Base-by-base conservation (phyloP, 2,329 filamentous ascomycete species). In the Diaporthe velutina region DNA sequence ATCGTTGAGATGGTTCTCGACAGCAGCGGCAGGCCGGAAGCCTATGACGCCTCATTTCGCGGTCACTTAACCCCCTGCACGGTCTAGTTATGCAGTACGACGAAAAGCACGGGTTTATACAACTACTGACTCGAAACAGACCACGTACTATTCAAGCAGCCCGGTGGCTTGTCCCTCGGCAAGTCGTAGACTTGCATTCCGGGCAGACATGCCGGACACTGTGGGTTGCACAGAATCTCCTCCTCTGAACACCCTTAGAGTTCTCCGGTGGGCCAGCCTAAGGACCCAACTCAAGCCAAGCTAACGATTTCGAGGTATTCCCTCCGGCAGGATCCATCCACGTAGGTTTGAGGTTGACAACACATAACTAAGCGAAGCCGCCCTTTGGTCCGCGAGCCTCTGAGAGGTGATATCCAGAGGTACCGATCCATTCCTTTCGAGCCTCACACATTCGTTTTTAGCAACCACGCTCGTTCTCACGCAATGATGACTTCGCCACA, bases 281-380 rank as follows among this genome's bases (percentile, higher is more conserved):
- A 45, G 9, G 48, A 3, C 40, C 3, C 48, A 19, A 2, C 48
- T 52, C 30, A 22, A 38, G 30, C 22, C 45, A 54, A 30, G 15
- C 64, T 67, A 67, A 67, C 45, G 64, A 52, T 52, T 52, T 67
- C 15, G n/a, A 67, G 64, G 33, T 30, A 67, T 38, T 5, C 45
- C 33, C 64, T 52, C 64, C 64, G 64, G n/a, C 15, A 28, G 48
- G 48, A 9, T 68, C 4, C 48, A 38, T 54, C 48, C 15, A 25
- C 64, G 22, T 33, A n/a, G 15, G 64, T 68, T 68, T 54, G 64
- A 40, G n/a, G 17, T 54, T 68, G 33, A 68, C 48, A 54, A 25
- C 48, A 54, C 64, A 54, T 68, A 68, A 68, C 48, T 68, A 40
- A 40, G 48, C 48, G 35, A 22, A 13, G 48, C 48, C 9, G 48